Conservation (phyloP, 2,329 filamentous ascomycete genomes). For the Aspergillus spinulosporus region DNA sequence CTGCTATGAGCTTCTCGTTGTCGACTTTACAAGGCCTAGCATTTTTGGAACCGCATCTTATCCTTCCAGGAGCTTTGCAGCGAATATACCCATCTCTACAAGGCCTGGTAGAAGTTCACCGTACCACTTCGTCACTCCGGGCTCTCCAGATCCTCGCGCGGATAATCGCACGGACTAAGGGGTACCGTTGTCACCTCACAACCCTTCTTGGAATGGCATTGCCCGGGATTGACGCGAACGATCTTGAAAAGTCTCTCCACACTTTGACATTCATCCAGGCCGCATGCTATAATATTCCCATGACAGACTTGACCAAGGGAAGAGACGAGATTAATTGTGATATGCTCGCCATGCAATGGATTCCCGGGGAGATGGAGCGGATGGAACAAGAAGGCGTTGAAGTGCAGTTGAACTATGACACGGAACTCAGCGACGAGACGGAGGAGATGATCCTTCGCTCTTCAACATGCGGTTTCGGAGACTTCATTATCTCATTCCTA, state of each 20-base stretch:
- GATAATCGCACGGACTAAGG: constrained; percentile 87
- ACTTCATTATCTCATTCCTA: constrained; percentile 86
- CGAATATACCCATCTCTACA: constrained; percentile 97
- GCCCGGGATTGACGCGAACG: constrained; percentile 96
- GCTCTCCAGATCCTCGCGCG: constrained; percentile 89
- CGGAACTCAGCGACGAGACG: constrained; percentile 78
- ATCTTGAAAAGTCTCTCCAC: constrained; percentile 93
- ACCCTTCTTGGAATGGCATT: constrained; percentile 88
- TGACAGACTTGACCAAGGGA: constrained; percentile 75
- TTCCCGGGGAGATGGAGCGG: constrained; percentile 88
- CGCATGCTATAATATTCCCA: constrained; percentile 93
- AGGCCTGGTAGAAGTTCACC: constrained; percentile 93
- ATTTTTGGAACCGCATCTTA: constrained; percentile 85
- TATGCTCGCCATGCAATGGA: constrained; percentile 83
- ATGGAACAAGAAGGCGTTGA: constrained; percentile 87
- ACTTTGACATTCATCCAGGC: constrained; percentile 94
- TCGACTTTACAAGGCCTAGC: constrained; percentile 86
- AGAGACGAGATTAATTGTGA: constrained; percentile 69
- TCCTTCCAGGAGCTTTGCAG: constrained; percentile 89
- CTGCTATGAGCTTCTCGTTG: constrained; percentile 87
- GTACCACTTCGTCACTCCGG: constrained; percentile 89
- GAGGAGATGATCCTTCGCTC: constrained; percentile 87
- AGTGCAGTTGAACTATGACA: constrained; percentile 79
- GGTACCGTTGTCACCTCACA: constrained; percentile 95
- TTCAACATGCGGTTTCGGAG: constrained; percentile 88